Evolutionary conservation across 1,284 basidiomycete genomes (phyloP).

Genomic region (Apiotrichum sp.): DNA sequence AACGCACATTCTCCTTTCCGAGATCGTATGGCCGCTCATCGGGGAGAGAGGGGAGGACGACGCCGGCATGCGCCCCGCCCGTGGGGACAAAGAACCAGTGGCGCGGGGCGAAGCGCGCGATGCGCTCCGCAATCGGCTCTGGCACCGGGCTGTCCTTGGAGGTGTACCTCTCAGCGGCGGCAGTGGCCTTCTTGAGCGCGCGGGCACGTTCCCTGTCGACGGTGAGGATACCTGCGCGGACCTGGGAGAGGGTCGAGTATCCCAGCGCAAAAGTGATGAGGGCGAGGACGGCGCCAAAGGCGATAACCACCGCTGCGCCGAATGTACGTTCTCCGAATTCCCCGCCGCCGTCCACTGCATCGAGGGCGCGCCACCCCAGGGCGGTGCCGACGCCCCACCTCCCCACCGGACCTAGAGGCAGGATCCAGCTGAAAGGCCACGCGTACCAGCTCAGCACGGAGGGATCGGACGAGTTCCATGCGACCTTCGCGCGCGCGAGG

Average conservation of each 20-base stretch:
- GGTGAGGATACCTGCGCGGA: conserved; percentile 26
- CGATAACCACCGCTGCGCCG: conserved; percentile 8
- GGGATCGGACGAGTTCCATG: too few relatives aligned
- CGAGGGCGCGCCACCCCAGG: conserved; percentile 34
- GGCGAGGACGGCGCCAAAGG: conserved; percentile 24
- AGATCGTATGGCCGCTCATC: conserved; percentile 30
- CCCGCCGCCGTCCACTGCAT: conserved; percentile 17
- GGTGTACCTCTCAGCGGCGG: neutral
- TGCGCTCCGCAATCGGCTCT: neutral
- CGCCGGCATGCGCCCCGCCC: conserved; percentile 9
- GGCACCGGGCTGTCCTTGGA: conserved; percentile 11
- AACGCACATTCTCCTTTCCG: conserved; percentile 4
- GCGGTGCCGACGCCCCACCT: conserved; percentile 25
- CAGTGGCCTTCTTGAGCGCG: conserved; percentile 12
- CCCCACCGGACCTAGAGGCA: conserved; percentile 35
- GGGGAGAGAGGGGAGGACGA: conserved; percentile 14
- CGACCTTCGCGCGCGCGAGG: too few relatives aligned
- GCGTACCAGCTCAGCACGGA: neutral
- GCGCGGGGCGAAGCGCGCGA: conserved; percentile 14
- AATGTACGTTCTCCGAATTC: neutral
- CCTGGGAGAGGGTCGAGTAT: conserved; percentile 15
- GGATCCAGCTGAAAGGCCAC: conserved; percentile 25
- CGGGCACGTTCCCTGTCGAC: conserved; percentile 29
- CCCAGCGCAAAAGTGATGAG: conserved; percentile 27
- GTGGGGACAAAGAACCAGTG: conserved; percentile 32